Conservation (phyloP, 331 rosid species). For the Telfairia occidentalis region DNA sequence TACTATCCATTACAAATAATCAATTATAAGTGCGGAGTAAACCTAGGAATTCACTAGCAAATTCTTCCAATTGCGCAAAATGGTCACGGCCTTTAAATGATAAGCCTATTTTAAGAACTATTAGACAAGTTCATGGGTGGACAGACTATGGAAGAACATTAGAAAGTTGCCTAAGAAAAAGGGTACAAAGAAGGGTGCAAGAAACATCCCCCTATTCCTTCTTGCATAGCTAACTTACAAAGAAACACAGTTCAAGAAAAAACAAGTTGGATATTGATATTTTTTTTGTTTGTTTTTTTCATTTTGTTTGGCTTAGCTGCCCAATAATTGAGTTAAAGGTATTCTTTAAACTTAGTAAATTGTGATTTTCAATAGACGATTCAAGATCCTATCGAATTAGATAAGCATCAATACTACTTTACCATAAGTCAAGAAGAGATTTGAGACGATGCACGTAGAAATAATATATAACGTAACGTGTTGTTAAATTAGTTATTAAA, state of each 20-base stretch:
- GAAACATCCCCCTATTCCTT: not conserved
- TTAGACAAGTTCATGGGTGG: not conserved
- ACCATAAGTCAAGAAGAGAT: no score
- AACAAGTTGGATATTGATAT: not conserved
- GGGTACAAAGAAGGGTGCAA: not conserved
- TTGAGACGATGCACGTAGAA: no score
- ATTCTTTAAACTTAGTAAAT: not conserved
- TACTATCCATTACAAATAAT: no score
- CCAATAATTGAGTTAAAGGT: not conserved
- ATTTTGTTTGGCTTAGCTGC: not conserved
- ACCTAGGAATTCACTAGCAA: no score
- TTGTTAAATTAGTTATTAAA: no score
- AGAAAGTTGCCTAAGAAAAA: not conserved
- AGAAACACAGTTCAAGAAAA: not conserved
- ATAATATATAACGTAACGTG: no score
- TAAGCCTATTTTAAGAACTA: no score
- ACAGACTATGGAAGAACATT: not conserved
- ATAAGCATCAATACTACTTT: no score
- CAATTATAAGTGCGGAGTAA: no score
- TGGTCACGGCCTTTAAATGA: no score
- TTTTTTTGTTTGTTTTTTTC: not conserved
- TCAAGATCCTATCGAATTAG: not conserved
- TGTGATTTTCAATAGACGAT: no score
- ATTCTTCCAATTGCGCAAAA: no score
- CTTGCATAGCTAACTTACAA: not conserved